Conservation (phyloP, 108 stramenopile genomes). For the Stephanodiscus minutulus region DNA sequence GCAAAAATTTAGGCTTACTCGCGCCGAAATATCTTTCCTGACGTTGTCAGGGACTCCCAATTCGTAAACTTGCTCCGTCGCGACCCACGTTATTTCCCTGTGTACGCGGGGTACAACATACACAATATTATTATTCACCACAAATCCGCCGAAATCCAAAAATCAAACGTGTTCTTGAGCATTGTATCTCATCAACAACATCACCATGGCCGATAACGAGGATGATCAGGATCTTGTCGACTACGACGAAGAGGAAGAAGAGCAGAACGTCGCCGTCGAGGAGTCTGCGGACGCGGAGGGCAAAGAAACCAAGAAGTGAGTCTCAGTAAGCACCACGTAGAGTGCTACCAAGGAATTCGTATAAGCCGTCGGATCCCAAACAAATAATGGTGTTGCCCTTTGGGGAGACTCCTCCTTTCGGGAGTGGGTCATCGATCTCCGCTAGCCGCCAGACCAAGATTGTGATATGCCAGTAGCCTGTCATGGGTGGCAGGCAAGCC, state of each 20-base stretch:
- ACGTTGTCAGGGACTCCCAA: too few species aligned
- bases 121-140: not conserved
- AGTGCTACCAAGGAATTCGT: conserved; percentile 28
- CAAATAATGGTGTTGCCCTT: not conserved
- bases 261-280: conserved; percentile 69
- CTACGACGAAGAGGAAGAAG: conserved; percentile 90
- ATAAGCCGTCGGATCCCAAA: not conserved
- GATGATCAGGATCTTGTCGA: conserved; percentile 84
- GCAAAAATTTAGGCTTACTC: too few species aligned
- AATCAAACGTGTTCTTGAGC: too few species aligned
- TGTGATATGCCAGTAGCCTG: not conserved
- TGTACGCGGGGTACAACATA: too few species aligned
- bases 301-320: conserved; percentile 90
- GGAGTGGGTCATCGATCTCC: conserved; percentile 10
- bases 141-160: not conserved
- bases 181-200: too few species aligned
- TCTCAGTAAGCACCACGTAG: conserved; percentile 15
- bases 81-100: too few species aligned
- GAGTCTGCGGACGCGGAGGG: conserved; percentile 56
- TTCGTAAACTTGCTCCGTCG: too few species aligned
- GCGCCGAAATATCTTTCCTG: too few species aligned
- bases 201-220: conserved; percentile 83
- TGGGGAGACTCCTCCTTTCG: conserved; percentile 11
- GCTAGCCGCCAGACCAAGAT: conserved; percentile 6
- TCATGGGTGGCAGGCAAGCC: not conserved